Conservation (phyloP, 2,329 filamentous ascomycete species). For the Cordyceps fumosorosea region DNA sequence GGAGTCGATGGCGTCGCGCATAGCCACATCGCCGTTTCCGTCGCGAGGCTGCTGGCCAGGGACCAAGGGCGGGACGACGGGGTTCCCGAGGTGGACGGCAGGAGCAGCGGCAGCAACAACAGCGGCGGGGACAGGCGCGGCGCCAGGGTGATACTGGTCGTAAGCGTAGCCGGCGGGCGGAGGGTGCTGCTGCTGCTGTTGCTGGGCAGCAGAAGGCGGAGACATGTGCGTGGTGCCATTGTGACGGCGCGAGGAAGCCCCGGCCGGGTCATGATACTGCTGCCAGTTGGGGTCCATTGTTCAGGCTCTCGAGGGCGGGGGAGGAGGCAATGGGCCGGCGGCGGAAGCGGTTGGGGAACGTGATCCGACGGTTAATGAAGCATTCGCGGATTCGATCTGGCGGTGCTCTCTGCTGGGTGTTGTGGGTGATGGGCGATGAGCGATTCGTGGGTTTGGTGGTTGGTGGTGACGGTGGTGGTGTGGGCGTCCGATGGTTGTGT, state of each 20-base stretch:
- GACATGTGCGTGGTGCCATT: slow-evolving; percentile 41
- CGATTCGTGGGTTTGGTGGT: not conserved
- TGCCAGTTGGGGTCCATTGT: slow-evolving; percentile 46
- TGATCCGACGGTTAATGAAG: not conserved
- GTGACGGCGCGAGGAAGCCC: slow-evolving; percentile 55
- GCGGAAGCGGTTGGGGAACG: slow-evolving; percentile 1
- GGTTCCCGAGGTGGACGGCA: slow-evolving; percentile 24
- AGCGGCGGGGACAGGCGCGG: slow-evolving; percentile 23
- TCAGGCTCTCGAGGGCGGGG: slow-evolving; percentile 13
- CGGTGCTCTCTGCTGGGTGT: not conserved
- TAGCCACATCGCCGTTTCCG: slow-evolving; percentile 68
- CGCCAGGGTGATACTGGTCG: slow-evolving; percentile 53
- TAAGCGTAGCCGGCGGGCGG: slow-evolving; percentile 57
- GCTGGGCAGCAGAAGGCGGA: slow-evolving; percentile 12
- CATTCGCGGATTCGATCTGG: not conserved
- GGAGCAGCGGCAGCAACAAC: slow-evolving; percentile 28
- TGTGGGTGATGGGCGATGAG: not conserved
- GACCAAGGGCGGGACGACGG: slow-evolving; percentile 50
- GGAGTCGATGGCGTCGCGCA: slow-evolving; percentile 80
- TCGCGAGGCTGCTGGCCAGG: slow-evolving; percentile 50
- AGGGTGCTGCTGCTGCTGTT: slow-evolving; percentile 18
- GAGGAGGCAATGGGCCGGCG: slow-evolving; percentile 2
- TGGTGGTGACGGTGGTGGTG: slow-evolving; percentile 12
- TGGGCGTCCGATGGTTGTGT: slow-evolving; percentile 18
- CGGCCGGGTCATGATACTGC: slow-evolving; percentile 56